These are phyloP conservation scores for Pseudocohnilembus persalinus DNA, from an alignment of 169 alveolate species.

Conservation along the genomic window DNA sequence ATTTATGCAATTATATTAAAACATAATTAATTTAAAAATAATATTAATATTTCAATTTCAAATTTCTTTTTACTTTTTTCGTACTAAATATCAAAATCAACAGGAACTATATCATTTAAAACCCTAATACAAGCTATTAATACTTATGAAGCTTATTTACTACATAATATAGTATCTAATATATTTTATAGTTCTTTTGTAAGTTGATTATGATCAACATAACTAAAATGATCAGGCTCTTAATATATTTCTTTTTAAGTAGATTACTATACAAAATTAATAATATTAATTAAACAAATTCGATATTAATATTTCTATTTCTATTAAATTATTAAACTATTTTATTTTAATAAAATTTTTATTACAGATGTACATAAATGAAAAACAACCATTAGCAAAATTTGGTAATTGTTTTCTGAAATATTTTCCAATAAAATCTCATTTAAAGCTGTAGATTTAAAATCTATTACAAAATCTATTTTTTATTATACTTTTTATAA, in stretches of 20 bases:
- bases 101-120: conserved; percentile 28
- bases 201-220: conserved; percentile 23
- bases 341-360: background rate
- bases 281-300: background rate
- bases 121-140: conserved; percentile 25
- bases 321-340: background rate
- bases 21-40: background rate
- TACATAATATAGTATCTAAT: conserved; percentile 28
- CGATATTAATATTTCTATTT: background rate
- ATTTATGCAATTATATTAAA: background rate
- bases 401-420: conserved; percentile 30
- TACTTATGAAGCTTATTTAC: conserved; percentile 29
- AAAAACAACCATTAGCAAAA: conserved; percentile 20
- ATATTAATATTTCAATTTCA: background rate
- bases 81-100: conserved; percentile 29
- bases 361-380: conserved; percentile 41
- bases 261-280: conserved; percentile 5
- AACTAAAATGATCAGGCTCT: conserved; percentile 9
- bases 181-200: conserved; percentile 27
- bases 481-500: conserved; percentile 31
- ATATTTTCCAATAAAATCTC: conserved; percentile 33
- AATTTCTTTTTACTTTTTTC: conserved; percentile 31
- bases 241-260: conserved; percentile 39
- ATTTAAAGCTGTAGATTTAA: conserved; percentile 27
- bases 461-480: conserved; percentile 31